phyloP scores from a whole-genome alignment of 768 basidiomycete genomes.

The Phylloporus sp. region DNA sequence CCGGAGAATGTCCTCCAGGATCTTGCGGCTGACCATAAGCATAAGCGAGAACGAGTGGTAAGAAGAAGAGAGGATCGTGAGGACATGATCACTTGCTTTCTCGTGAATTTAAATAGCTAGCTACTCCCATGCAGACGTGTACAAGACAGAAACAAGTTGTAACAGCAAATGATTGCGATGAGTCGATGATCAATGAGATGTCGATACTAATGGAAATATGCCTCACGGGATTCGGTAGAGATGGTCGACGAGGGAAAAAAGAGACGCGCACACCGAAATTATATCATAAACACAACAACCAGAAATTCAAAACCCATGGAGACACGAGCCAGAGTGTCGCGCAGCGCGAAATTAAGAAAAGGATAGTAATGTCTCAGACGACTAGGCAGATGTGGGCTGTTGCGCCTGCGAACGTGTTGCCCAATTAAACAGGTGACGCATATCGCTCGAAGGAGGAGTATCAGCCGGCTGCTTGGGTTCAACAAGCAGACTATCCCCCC shows the following conservation, averaged over 20 bases:
- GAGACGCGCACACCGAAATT: constrained; percentile 24
- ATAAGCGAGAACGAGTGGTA: no score
- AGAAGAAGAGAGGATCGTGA: no score
- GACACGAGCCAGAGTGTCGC: constrained; percentile 1
- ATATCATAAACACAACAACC: constrained; percentile 25
- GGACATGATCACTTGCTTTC: no score
- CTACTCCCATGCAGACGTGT: constrained; percentile 23
- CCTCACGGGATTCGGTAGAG: constrained; percentile 26
- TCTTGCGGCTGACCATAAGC: constrained; percentile 18
- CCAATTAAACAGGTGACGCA: constrained; percentile 79
- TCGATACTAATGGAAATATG: constrained; percentile 18
- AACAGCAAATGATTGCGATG: constrained; percentile 29
- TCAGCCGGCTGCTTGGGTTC: constrained; percentile 81
- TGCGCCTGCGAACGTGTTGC: constrained; percentile 53
- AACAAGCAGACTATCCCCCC: constrained; percentile 57
- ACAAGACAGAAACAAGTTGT: constrained; percentile 25
- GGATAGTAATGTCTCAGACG: constrained; percentile 18
- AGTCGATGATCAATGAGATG: constrained; percentile 24
- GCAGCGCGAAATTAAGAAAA: constrained; percentile 1
- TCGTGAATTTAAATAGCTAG: constrained; percentile 15
- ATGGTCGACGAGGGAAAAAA: constrained; percentile 16
- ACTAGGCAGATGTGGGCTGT: constrained; percentile 35
- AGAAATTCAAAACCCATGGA: constrained; percentile 11
- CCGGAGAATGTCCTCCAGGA: constrained; percentile 23
- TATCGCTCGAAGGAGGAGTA: constrained; percentile 54